Evolutionary conservation across 108 stramenopile species (phyloP).

Genomic region (Nitzschia putrida): DNA sequence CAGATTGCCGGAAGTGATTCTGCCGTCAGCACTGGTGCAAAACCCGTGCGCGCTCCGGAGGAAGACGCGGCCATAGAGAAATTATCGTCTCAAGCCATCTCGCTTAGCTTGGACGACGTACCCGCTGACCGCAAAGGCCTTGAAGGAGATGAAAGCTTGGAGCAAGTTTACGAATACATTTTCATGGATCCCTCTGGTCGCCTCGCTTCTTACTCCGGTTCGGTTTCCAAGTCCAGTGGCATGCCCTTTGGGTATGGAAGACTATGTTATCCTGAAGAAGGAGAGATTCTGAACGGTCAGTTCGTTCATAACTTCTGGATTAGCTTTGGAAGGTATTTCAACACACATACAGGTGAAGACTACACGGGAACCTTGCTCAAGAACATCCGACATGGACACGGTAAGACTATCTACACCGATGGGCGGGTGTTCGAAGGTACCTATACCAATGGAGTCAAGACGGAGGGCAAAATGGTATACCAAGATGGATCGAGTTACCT

Average conservation of each 20-base stretch:
- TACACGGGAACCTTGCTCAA: conserved; percentile 82
- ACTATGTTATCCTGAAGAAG: conserved; percentile 14
- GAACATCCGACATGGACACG: conserved; percentile 69
- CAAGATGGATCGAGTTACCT: conserved; percentile 14
- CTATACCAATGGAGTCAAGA: conserved; percentile 14
- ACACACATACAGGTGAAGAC: conserved; percentile 10
- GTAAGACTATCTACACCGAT: conserved; percentile 65
- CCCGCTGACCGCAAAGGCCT: background rate
- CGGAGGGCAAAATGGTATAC: conserved; percentile 34
- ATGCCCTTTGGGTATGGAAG: conserved; percentile 16
- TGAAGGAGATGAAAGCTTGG: background rate
- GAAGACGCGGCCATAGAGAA: no score
- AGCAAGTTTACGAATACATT: conserved; percentile 1
- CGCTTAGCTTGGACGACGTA: conserved; percentile 1
- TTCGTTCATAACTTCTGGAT: conserved; percentile 21
- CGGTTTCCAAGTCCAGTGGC: conserved; percentile 6
- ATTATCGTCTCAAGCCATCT: conserved; percentile 1
- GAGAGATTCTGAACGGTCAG: background rate
- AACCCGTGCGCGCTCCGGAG: no score
- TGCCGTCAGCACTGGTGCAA: no score
- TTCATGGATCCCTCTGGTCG: conserved; percentile 12
- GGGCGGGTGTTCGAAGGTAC: conserved; percentile 32
- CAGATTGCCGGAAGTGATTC: no score
- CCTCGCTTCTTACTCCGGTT: conserved; percentile 5
- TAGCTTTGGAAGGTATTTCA: conserved; percentile 13